A percentile compares a stretch with the other conserved stretches of the same genome.
Evolutionary conservation across 2,329 filamentous ascomycete genomes (phyloP).

Genomic region (Geosmithia flava): DNA sequence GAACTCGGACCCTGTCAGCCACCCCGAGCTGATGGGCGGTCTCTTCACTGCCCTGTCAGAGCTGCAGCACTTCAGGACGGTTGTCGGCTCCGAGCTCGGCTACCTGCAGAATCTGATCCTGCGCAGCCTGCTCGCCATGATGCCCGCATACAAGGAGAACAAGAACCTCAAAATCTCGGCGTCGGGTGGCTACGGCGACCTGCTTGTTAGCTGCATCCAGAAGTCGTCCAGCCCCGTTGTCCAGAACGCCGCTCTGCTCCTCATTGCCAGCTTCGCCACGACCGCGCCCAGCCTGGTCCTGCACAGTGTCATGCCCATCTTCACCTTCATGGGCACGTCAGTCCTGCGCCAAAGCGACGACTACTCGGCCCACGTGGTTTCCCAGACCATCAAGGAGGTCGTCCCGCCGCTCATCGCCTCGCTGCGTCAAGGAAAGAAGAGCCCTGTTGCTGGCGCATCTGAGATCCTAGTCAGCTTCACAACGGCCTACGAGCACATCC

Average conservation of each 20-base stretch:
- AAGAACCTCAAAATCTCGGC: conserved; percentile 56
- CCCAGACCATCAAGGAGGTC: conserved; percentile 87
- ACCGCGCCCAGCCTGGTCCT: conserved; percentile 84
- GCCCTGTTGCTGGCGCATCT: conserved; percentile 67
- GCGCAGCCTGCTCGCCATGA: conserved; percentile 69
- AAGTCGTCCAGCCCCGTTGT: conserved; percentile 86
- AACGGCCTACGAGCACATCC: conserved; percentile 92
- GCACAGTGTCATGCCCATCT: conserved; percentile 97
- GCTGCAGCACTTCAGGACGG: conserved; percentile 70
- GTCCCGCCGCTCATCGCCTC: conserved; percentile 85
- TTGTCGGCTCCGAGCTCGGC: conserved; percentile 75
- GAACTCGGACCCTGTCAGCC: conserved; percentile 59
- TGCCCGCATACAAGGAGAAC: conserved; percentile 59
- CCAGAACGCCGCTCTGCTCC: conserved; percentile 78
- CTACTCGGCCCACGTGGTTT: conserved; percentile 91
- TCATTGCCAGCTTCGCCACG: conserved; percentile 77
- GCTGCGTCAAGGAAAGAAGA: conserved; percentile 67
- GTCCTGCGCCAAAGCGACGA: conserved; percentile 89
- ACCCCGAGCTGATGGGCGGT: conserved; percentile 63
- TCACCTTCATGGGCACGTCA: conserved; percentile 93
- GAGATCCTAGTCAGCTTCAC: conserved; percentile 93
- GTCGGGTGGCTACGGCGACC: conserved; percentile 71
- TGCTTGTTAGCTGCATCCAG: conserved; percentile 89
- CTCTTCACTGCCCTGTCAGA: conserved; percentile 81
- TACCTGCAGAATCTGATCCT: conserved; percentile 83